These are phyloP conservation scores for Rhizopogon vulgaris DNA, from an alignment of 768 basidiomycete genomes.

Conservation along the genomic window DNA sequence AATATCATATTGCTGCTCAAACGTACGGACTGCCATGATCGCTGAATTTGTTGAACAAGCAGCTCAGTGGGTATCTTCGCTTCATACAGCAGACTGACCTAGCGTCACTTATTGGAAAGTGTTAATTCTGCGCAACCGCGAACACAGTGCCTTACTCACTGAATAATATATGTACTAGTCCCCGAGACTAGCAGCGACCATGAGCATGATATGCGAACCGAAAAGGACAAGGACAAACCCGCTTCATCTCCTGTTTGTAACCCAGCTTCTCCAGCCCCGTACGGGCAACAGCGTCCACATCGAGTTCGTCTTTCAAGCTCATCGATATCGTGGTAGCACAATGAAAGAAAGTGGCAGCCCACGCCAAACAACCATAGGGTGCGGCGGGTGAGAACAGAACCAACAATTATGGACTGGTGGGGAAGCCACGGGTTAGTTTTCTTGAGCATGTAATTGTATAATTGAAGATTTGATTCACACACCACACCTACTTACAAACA, in stretches of 20 bases:
- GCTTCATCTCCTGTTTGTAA: constrained; percentile 49
- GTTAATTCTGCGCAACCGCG: constrained; percentile 10
- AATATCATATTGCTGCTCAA: not conserved
- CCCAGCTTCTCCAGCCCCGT: constrained; percentile 45
- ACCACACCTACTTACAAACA: not conserved
- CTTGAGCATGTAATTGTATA: not conserved
- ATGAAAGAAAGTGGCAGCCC: not conserved
- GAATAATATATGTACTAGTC: constrained; percentile 47
- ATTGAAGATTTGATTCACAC: not conserved
- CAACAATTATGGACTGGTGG: too few species aligned
- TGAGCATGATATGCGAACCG: not conserved
- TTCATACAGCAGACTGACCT: constrained; percentile 24
- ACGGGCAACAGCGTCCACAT: constrained; percentile 21
- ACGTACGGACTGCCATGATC: constrained; percentile 59
- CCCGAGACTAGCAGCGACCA: constrained; percentile 34
- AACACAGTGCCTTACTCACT: constrained; percentile 29
- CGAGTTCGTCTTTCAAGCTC: constrained; percentile 6
- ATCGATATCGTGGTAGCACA: not conserved
- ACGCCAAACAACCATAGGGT: not conserved
- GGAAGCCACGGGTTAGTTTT: too few species aligned
- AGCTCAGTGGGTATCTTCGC: not conserved
- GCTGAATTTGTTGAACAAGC: constrained; percentile 27
- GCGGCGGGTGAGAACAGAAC: not conserved
- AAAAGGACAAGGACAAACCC: constrained; percentile 26
- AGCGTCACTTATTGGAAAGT: constrained; percentile 32